phyloP scores from a whole-genome alignment of 2,329 filamentous ascomycete species.

The Gaeumannomyces tritici region DNA sequence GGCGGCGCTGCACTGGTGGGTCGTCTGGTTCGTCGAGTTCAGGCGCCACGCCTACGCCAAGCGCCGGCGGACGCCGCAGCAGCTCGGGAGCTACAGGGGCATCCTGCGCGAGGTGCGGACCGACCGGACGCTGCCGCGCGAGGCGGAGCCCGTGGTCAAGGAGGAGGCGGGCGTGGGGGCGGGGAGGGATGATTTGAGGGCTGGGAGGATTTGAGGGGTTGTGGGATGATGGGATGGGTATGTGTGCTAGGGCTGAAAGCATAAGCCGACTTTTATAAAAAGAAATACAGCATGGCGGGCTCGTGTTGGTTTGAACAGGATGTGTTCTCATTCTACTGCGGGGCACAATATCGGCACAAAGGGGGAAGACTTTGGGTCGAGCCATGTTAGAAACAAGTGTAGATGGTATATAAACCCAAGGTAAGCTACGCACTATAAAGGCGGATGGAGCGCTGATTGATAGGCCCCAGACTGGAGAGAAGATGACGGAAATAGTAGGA shows the following conservation, averaged over 20 bases:
- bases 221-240: too few relatives aligned
- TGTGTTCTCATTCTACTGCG: too few relatives aligned
- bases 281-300: too few relatives aligned
- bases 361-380: neutral
- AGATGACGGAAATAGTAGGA: too few relatives aligned
- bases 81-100: slow-evolving; percentile 14
- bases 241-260: too few relatives aligned
- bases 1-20: slow-evolving; percentile 11
- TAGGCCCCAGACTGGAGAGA: neutral
- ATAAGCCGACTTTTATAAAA: too few relatives aligned
- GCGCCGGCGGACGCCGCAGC: slow-evolving; percentile 8
- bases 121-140: slow-evolving; percentile 5
- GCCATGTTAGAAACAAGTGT: neutral
- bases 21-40: slow-evolving; percentile 15
- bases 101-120: slow-evolving; percentile 13
- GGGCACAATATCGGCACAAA: neutral
- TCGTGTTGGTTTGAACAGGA: too few relatives aligned
- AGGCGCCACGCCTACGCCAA: slow-evolving; percentile 12
- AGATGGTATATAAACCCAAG: neutral
- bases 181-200: too few relatives aligned
- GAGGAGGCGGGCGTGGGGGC: neutral
- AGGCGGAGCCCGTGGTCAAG: neutral
- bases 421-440: neutral
- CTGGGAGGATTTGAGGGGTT: too few relatives aligned
- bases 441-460: too few relatives aligned